Evolutionary conservation across 768 basidiomycete genomes (phyloP), one percentile per base, ranked within the genome.

Genomic region (Lentinus tigrinus): DNA sequence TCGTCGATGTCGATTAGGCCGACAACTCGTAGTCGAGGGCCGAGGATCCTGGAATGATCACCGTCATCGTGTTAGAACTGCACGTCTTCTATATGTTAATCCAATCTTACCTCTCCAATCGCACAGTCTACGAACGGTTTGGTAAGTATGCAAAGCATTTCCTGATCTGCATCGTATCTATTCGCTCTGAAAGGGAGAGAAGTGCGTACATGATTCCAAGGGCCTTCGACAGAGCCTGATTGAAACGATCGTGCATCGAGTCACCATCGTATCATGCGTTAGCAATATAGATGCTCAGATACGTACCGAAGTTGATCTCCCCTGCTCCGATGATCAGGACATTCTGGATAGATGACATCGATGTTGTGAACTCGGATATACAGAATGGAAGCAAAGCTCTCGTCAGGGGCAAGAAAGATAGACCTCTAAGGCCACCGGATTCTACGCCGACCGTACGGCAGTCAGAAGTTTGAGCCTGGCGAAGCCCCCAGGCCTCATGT

Each of bases 311-410:
- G 74, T 79, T 80, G 74, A 80, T 79, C 69, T 80, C 77, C 16
- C 78, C 80, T 1, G 80, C 80, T n/a, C 80, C 80, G 55, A 81
- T 69, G 66, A 79, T 74, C 58, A 78, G 68, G 2, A 81, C 69
- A 64, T 79, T 79, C 65, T 78, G n/a, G 1, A 47, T 11, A 2
- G 28, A 21, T n/a, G 48, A 7, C 53, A 55, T 51, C 13, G 3
- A 31, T 31, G 31, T 11, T 31, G 31, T 31, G 11, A 31, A 31
- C 31, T 31, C n/a, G 13, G 5, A 13, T 16, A 9, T 40, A 26
- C 23, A 21, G 26, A 14, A 1, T 24, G 23, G 24, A n/a, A 14
- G 13, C 16, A 26, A n/a, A 27, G 31, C 43, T 27, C 4, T 43
- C 27, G 24, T 9, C 28, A 49, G 17, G 28, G 7, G n/a, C n/a